Conservation (phyloP, 108 stramenopile species). For the Nitzschia putrida region DNA sequence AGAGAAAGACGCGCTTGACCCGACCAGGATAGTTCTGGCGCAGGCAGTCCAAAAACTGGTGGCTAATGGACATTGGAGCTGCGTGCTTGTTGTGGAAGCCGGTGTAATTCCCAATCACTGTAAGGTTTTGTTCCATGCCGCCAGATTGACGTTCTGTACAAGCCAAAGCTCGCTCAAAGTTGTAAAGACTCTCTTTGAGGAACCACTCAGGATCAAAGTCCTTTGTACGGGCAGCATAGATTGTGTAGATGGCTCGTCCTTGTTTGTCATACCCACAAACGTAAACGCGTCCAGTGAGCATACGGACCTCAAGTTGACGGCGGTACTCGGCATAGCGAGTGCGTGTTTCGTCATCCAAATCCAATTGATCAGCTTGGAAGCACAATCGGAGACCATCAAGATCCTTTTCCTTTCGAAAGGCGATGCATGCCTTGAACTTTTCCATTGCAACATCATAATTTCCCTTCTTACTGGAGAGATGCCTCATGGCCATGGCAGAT, state of each 20-base stretch:
- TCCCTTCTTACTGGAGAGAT: conserved; percentile 22
- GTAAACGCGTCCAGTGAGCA: conserved; percentile 21
- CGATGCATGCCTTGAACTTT: conserved; percentile 33
- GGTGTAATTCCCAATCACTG: conserved; percentile 45
- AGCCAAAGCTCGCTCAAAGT: conserved; percentile 46
- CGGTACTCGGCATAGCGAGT: conserved; percentile 25
- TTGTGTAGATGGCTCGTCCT: conserved; percentile 42
- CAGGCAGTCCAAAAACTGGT: conserved; percentile 34
- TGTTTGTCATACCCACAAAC: conserved; percentile 50
- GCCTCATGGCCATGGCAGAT: conserved; percentile 24
- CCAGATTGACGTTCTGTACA: conserved; percentile 40
- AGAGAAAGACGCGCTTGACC: conserved; percentile 40
- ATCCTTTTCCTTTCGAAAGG: conserved; percentile 33
- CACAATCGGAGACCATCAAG: conserved; percentile 45
- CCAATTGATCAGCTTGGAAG: conserved; percentile 29
- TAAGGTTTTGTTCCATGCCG: conserved; percentile 31
- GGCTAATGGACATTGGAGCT: conserved; percentile 35
- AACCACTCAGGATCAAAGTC: conserved; percentile 43
- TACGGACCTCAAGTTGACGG: conserved; percentile 33
- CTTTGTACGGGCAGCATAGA: conserved; percentile 41
- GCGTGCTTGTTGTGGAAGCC: conserved; percentile 34
- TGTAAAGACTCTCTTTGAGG: conserved; percentile 52
- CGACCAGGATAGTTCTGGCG: conserved; percentile 49
- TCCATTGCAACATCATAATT: conserved; percentile 21
- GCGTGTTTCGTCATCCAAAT: conserved; percentile 18